Base-by-base conservation (phyloP, 805 yeast genomes). In the Starmerella scarabaei region DNA sequence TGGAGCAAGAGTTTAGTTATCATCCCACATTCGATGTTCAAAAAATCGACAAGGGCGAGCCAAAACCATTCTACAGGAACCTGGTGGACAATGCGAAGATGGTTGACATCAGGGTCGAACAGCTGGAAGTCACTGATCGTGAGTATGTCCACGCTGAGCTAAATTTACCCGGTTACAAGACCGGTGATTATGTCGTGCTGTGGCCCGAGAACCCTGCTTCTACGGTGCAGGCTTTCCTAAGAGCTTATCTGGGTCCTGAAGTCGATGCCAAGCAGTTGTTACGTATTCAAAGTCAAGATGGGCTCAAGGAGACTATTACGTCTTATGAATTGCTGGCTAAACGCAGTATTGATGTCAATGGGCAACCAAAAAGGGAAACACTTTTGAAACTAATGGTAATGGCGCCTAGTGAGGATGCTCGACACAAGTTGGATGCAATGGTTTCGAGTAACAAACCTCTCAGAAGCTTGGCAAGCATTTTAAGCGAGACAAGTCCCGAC, bases 171-270 rank as follows among this genome's bases (percentile, higher is more conserved):
- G 28, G 29, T 2, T 83, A 82, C 57, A 64, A 82, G 17, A 79
- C 93, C 3, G 94, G 94, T 60, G 94, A 83, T 55, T 93, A 83
- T 60, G 57, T 82, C 44, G 91, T 83, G n/a, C 62, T 83, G 30
- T 79, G 91, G 85, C 93, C 94, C 23, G 72, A 80, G 1, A 83
- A 83, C 56, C 63, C 83, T 1, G 63, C 72, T 49, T 77, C 75
- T 55, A 67, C 74, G 47, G 72, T 80, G 15, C 62, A 60, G 3
- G 61, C 58, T 28, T 77, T 83, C 43, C 60, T 75, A 41, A 50
- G 61, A 28, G 73, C 76, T 6, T 71, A 81, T 30, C 63, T 80
- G 40, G 53, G 63, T 11, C 70, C 26, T 50, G 52, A 12, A 72
- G 75, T 16, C 69, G 75, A 44, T 62, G 67, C 33, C 60, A 77